Base-by-base conservation (phyloP, 2,329 filamentous ascomycete genomes). In the Pyricularia sp. region DNA sequence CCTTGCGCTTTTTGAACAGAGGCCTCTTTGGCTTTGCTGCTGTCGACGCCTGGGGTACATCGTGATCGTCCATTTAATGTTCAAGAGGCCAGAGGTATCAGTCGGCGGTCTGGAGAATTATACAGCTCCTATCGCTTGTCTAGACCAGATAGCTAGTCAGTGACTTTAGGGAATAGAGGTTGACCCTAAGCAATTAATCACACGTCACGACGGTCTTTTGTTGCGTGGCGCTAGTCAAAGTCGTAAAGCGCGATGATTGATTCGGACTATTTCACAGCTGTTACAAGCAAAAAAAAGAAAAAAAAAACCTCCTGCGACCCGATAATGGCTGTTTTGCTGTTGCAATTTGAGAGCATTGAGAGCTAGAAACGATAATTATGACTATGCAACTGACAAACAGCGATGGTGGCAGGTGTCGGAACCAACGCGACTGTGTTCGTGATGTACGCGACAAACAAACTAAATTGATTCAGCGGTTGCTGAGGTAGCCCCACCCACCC, bases 1-100 rank as follows among this genome's bases (percentile, higher is more conserved):
- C 68, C 31, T 66, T 64, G 4, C 63, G 67, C 65, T 57, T 57
- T 28, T 69, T 68, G 65, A 68, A 69, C 16, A 68, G 24, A 26
- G 67, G 66, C 12, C 65, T 64, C 40, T 68, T 68, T 55, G 49
- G 40, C 57, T 68, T 68, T 31, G 44, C 5, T 35, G 65, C 66
- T 10, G 40, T 57, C 30, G 64, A 44, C 26, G 30, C 13, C 49
- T 19, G 22, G 53, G 53, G 24, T 1, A 28, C 24, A 13, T 57
- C 53, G 53, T 26, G 24, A 19, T 49, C 40, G 40, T 49, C 40
- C 40, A 49, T 49, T 16, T 49, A 49, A n/a, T 19, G 40, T 8
- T 49, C 40, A 49, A 19, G 40, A n/a, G 40, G 40, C 40, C 6
- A 49, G 19, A 49, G 16, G 16, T 8, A 8, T 49, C 40, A n/a